A percentile compares a stretch with the other conserved stretches of the same genome.
Conservation (phyloP, 2,329 filamentous ascomycete genomes). For the Metarhizium rileyi region DNA sequence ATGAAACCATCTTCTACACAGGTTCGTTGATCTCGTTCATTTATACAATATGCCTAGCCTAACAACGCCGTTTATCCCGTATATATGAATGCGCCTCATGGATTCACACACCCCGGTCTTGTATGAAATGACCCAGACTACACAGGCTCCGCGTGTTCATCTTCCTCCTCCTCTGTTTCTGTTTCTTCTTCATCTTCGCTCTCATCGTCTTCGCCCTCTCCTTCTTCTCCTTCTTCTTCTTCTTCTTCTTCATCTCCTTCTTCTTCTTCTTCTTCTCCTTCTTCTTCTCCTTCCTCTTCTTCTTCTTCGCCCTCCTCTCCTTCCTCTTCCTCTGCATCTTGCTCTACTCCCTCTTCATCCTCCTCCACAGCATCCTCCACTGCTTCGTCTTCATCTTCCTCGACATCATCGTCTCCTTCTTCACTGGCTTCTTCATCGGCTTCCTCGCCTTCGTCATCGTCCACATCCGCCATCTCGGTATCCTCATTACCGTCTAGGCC, state of each 20-base stretch:
- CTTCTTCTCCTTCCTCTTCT: slow-evolving; percentile 7
- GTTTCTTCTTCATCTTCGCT: slow-evolving; percentile 11
- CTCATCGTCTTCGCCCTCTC: slow-evolving; percentile 2
- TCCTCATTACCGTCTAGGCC: slow-evolving; percentile 11
- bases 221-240: slow-evolving; percentile 1
- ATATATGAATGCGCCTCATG: background rate
- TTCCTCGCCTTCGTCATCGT: slow-evolving; percentile 4
- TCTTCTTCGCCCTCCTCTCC: slow-evolving; percentile 10
- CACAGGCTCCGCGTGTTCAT: background rate
- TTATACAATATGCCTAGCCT: background rate
- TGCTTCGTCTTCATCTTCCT: slow-evolving; percentile 16
- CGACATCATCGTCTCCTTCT: slow-evolving; percentile 12
- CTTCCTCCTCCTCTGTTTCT: slow-evolving; percentile 10
- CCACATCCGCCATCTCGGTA: slow-evolving; percentile 2
- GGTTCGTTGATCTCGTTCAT: background rate
- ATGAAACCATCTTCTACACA: too few relatives aligned
- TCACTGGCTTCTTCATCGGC: slow-evolving; percentile 10
- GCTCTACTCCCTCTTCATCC: slow-evolving; percentile 6
- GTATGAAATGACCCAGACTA: background rate
- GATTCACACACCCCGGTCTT: background rate
- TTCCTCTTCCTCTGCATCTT: slow-evolving; percentile 10
- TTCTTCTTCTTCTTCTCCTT: slow-evolving; percentile 8
- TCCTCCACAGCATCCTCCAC: slow-evolving; percentile 10
- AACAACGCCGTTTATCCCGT: background rate
- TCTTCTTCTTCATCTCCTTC: slow-evolving; percentile 9